phyloP scores from a whole-genome alignment of 768 basidiomycete genomes.

The Tylopilus felleus region DNA sequence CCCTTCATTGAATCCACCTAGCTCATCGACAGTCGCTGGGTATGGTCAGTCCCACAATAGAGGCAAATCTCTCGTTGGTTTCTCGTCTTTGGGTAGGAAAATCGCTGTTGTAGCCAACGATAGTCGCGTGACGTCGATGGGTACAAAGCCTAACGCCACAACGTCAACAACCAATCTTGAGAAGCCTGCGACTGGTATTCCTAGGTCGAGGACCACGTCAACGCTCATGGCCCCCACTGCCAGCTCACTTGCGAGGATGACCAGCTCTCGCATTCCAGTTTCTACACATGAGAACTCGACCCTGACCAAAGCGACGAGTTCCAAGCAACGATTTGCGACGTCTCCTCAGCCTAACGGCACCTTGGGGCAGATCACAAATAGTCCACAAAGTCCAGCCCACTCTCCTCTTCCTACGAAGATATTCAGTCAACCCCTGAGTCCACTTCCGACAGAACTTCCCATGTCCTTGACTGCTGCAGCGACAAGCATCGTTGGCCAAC shows the following conservation, averaged over 20 bases:
- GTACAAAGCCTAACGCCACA: conserved; percentile 20
- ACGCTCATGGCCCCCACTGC: conserved; percentile 72
- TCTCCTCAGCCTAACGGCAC: conserved; percentile 18
- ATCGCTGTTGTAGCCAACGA: conserved; percentile 25
- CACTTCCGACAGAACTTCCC: conserved; percentile 23
- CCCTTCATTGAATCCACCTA: conserved; percentile 12
- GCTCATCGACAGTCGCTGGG: conserved; percentile 18
- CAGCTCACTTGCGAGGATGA: conserved; percentile 66
- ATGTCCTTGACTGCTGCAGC: conserved; percentile 33
- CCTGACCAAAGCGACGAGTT: conserved; percentile 9
- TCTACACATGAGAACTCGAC: conserved; percentile 18
- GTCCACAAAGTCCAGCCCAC: conserved; percentile 19
- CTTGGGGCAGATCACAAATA: conserved; percentile 36
- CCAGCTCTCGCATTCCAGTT: conserved; percentile 24
- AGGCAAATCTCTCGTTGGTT: conserved; percentile 20
- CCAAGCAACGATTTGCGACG: conserved; percentile 11
- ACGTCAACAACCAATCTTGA: conserved; percentile 5
- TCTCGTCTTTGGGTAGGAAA: conserved; percentile 41
- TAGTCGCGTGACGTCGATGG: conserved; percentile 28
- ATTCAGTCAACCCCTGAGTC: conserved; percentile 51
- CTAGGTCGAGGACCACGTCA: conserved; percentile 35
- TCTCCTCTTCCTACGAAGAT: conserved; percentile 33
- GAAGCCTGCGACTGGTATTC: conserved; percentile 10
- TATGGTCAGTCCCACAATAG: conserved; percentile 14
- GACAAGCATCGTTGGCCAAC: conserved; percentile 20